Percentiles rank a stretch among this genome's conserved stretches.
phyloP scores from a whole-genome alignment of 1,139 yeast genomes.

The Scheffersomyces lignicola region DNA sequence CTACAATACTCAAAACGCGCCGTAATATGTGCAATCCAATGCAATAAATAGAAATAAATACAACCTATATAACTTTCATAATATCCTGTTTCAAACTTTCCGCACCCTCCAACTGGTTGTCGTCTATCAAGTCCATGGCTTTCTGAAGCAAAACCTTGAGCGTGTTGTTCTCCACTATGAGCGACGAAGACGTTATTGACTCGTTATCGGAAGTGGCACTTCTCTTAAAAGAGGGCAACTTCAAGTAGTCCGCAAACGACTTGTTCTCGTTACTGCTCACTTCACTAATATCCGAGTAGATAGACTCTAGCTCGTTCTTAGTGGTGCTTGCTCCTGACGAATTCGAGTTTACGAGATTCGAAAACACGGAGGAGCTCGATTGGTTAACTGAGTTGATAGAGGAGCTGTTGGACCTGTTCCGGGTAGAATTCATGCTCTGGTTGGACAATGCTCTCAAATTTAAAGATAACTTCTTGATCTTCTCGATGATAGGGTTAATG shows the following conservation, averaged over 20 bases:
- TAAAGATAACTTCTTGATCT: constrained; percentile 2
- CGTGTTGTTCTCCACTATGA: constrained; percentile 24
- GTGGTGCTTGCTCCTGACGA: constrained; percentile 25
- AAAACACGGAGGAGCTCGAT: constrained; percentile 15
- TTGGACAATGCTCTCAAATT: constrained; percentile 2
- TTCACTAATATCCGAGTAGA: constrained; percentile 30
- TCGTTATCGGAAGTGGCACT: constrained; percentile 3
- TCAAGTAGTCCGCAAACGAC: constrained; percentile 26
- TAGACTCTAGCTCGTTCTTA: constrained; percentile 29
- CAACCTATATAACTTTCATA: constrained; percentile 3
- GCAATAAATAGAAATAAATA: no score
- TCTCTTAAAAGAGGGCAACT: constrained; percentile 18
- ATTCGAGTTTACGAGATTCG: constrained; percentile 11
- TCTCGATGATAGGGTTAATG: background rate
- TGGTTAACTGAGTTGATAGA: constrained; percentile 9
- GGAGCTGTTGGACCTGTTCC: constrained; percentile 8
- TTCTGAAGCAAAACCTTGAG: constrained; percentile 25
- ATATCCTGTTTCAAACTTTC: constrained; percentile 5
- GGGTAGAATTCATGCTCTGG: background rate
- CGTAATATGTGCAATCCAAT: no score
- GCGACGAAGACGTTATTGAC: constrained; percentile 10
- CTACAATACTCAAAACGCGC: no score
- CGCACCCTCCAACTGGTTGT: constrained; percentile 12
- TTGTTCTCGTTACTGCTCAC: constrained; percentile 15
- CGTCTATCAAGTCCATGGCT: constrained; percentile 24